These are phyloP conservation scores for Podila epicladia DNA, from an alignment of 192 early-diverging fungal genomes.

Conservation along the genomic window DNA sequence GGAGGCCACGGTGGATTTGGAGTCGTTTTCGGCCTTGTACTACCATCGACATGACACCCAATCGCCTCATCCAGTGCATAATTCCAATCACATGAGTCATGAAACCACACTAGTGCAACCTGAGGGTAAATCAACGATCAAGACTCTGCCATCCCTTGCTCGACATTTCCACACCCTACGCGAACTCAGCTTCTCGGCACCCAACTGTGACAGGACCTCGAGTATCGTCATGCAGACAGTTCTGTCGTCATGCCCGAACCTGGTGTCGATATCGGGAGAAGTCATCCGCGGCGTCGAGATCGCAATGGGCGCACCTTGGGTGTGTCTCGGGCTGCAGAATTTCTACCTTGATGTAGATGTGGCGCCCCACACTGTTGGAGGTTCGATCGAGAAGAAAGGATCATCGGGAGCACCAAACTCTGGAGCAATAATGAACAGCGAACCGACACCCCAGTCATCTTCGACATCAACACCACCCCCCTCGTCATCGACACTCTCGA, in stretches of 20 bases:
- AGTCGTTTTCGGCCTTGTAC: not conserved
- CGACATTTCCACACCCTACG: not conserved
- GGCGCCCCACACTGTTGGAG: not conserved
- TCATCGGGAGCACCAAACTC: too few relatives aligned
- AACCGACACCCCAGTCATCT: not conserved
- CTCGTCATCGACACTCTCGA: not conserved
- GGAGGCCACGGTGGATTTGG: not conserved
- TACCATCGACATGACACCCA: not conserved
- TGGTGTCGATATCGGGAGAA: not conserved
- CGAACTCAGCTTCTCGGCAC: not conserved
- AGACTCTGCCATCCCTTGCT: not conserved
- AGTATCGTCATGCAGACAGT: not conserved
- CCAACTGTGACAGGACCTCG: not conserved
- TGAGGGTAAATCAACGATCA: not conserved
- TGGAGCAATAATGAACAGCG: not conserved
- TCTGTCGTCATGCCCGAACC: not conserved
- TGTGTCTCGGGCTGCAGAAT: not conserved
- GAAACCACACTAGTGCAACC: too few relatives aligned
- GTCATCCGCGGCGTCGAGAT: not conserved
- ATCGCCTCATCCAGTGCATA: not conserved
- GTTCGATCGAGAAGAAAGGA: too few relatives aligned
- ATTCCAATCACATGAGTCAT: not conserved
- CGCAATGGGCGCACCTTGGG: not conserved
- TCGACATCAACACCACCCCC: not conserved
- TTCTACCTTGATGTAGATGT: not conserved